Evolutionary conservation across 2,329 filamentous ascomycete species (phyloP).

Genomic region (Colletotrichum camelliae): DNA sequence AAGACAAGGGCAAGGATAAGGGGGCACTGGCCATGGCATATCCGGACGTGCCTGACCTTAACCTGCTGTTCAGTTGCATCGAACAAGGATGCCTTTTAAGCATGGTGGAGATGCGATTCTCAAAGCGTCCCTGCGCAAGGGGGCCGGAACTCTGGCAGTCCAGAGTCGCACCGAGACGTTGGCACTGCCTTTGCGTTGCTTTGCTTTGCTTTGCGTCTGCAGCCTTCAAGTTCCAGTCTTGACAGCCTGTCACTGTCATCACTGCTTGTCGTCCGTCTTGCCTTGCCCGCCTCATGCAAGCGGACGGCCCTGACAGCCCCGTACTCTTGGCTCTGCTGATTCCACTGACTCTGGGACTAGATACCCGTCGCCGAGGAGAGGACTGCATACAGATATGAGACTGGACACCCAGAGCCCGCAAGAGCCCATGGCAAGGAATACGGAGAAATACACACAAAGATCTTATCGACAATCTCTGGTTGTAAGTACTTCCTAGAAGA

Average conservation of each 20-base stretch:
- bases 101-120: slow-evolving; percentile 20
- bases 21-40: background rate
- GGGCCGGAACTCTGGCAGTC: background rate
- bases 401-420: background rate
- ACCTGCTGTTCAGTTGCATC: background rate
- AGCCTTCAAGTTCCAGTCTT: background rate
- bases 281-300: background rate
- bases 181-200: background rate
- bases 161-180: background rate
- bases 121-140: slow-evolving; percentile 3
- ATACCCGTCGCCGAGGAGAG: background rate
- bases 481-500: background rate
- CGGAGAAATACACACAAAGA: background rate
- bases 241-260: background rate
- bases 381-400: background rate
- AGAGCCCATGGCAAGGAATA: background rate
- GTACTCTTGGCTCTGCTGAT: background rate
- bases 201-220: background rate
- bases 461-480: background rate
- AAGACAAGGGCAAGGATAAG: background rate
- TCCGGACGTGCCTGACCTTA: slow-evolving; percentile 4
- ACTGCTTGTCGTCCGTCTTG: background rate
- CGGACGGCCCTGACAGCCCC: background rate
- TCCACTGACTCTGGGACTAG: background rate
- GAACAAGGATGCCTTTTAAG: slow-evolving; percentile 19